These are phyloP conservation scores for Rossbeevera mucosa DNA, from an alignment of 768 basidiomycete genomes.

Conservation along the genomic window DNA sequence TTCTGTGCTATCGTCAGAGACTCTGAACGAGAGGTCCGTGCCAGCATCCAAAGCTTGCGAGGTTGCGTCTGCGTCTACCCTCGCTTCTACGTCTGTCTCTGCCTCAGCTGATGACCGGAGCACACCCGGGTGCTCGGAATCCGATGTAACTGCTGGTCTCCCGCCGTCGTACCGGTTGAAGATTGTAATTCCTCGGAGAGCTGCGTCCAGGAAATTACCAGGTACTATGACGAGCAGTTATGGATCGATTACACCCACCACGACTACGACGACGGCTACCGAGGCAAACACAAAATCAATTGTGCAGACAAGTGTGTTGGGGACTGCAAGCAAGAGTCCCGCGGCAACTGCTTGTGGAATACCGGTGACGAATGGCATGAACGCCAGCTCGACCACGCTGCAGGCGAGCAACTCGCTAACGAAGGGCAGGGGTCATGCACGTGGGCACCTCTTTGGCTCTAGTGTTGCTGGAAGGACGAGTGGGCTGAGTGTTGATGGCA, in stretches of 20 bases:
- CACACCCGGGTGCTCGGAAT: not conserved
- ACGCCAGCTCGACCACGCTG: no score
- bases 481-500: not conserved
- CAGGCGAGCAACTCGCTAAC: not conserved
- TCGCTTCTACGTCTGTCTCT: not conserved
- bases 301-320: not conserved
- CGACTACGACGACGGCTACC: not conserved
- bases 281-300: not conserved
- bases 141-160: not conserved
- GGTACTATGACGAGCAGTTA: not conserved
- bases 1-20: not conserved
- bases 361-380: no score
- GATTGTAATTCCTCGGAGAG: conserved; percentile 1
- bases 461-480: not conserved
- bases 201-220: not conserved
- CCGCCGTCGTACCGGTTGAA: not conserved
- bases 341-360: no score
- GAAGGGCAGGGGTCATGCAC: not conserved
- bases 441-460: not conserved
- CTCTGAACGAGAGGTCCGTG: not conserved
- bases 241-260: not conserved
- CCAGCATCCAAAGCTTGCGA: not conserved
- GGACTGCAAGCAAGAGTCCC: no score
- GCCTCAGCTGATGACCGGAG: not conserved
- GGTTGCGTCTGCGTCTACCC: no score